Conservation (phyloP, 2,329 filamentous ascomycete genomes). For the Cucurbitaria berberidis region DNA sequence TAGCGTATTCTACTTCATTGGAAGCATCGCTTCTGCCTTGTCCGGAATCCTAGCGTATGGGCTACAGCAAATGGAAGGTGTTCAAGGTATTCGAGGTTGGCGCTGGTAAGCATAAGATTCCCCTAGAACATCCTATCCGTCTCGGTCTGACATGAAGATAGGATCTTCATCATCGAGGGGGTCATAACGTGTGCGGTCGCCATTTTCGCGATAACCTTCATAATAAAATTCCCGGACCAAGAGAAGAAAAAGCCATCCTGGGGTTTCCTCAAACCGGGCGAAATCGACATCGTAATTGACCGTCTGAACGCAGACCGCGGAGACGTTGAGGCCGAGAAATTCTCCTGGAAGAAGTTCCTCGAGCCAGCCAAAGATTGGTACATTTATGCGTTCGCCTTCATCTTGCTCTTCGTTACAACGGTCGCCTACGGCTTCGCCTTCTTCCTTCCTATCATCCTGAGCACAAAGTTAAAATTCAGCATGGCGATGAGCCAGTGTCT, state of each 20-base stretch:
- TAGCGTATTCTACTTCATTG: conserved; percentile 33
- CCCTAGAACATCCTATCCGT: not conserved
- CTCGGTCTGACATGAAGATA: conserved; percentile 3
- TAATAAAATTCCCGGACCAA: conserved; percentile 34
- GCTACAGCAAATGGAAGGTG: conserved; percentile 31
- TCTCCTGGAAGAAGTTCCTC: conserved; percentile 30
- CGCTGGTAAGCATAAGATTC: conserved; percentile 19
- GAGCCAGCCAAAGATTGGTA: conserved; percentile 31
- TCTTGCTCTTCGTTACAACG: conserved; percentile 28
- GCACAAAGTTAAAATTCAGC: conserved; percentile 29
- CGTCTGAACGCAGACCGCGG: conserved; percentile 30
- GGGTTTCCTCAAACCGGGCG: conserved; percentile 26
- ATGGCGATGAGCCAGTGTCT: conserved; percentile 33
- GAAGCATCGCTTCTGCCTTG: conserved; percentile 30
- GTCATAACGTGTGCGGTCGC: conserved; percentile 28
- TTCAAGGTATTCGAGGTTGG: conserved; percentile 28
- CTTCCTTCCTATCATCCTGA: conserved; percentile 31
- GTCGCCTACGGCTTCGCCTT: conserved; percentile 32
- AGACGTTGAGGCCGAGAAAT: conserved; percentile 23
- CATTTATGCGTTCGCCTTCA: conserved; percentile 30
- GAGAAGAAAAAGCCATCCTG: conserved; percentile 25
- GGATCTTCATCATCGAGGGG: conserved; percentile 37
- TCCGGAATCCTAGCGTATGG: conserved; percentile 32
- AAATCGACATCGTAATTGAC: conserved; percentile 27
- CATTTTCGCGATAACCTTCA: conserved; percentile 25